Base-by-base conservation (phyloP, 441 rosid genomes). In the Gossypium schwendimanii region DNA sequence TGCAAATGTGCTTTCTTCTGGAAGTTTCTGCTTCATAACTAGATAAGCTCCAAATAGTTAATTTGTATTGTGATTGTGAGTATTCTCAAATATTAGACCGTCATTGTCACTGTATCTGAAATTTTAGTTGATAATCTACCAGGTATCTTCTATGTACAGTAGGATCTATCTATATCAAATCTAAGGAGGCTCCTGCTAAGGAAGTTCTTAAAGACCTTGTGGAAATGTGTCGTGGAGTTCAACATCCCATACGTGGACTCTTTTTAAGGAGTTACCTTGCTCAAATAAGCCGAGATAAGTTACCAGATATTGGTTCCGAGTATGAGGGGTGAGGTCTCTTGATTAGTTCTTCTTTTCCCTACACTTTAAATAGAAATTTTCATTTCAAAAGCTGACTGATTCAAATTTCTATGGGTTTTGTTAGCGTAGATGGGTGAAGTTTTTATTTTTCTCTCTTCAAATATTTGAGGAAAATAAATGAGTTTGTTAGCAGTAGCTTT, bases 61-160 rank as follows among this genome's bases (percentile, higher is more conserved):
- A 21, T 11, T 21, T 26, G 21, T 44, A 1, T 71, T 60, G 49
- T 64, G 18, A 18, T 18, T 73, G 12, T 41, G 49, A 41, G 1
- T 2, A 4, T 49, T 59, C 39, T 58, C 31, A 44, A 55, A 24
- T 60, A 12, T 57, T 33, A 8, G 23, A 61, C 45, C 15, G 7
- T n/a, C n/a, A 17, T 75, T 44, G 39, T 57, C 49, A 3, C 28
- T 78, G 49, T 70, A 23, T 31, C 26, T 70, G 73, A 73, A 68
- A 49, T 52, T 76, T 14, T 2, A 52, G 20, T 52, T 74, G 69
- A 53, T 67, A 60, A 44, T 76, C 75, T 75, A 63, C 47, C 85
- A 94, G 98, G 91, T 91, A 94, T 83, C 87, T 94, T 54, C 85
- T 94, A 41, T 94, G 93, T 76, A 94, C 98, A 10, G 95, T 90